Base-by-base conservation (phyloP, 1,139 yeast species). In the Debaryomyces subglobosus region DNA sequence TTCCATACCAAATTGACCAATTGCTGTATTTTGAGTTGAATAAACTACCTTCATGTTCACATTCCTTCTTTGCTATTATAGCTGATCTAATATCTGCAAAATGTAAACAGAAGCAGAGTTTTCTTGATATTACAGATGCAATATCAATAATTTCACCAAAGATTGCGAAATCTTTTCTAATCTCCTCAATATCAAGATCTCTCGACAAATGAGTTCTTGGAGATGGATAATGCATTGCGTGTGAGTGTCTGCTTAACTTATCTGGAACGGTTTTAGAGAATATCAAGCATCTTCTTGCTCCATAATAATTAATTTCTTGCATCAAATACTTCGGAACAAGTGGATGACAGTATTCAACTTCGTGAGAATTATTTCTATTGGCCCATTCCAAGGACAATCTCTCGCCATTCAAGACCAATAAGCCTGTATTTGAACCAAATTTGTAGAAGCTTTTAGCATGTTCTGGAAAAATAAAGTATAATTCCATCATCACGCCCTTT, bases 1-100 rank as follows among this genome's bases (percentile, higher is more conserved):
- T 78, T 0, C 88, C 90, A 59, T 81, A 89, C 79, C 83, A 77
- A 3, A 86, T 67, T 9, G 72, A 65, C 95, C 96, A 89, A 6
- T 70, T 78, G 7, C 64, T 64, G 57, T 84, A 88, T 54, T 76
- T 81, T n/a, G 56, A 56, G 46, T 70, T 58, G 53, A 85, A 57
- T n/a, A 53, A 54, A 2, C 81, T 68, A 1, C 71, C 71, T 4
- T 50, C 52, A 5, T 59, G 56, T 41, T 69, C 71, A 48, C 71
- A 63, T 21, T 77, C 78, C 36, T 67, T 68, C 64, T 84, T 85
- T 3, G 88, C 90, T n/a, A 64, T 60, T 25, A 88, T 80, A 0
- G 96, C 90, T 15, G 85, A 71, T 43, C 78, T 63, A 5, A 86
- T 78, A 58, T 86, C 87, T 39, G 76, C 76, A 63, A 75, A 89